Evolutionary conservation across 2,329 filamentous ascomycete species (phyloP), one percentile per base, ranked within the genome.

Genomic region (Bipolaris oryzae): DNA sequence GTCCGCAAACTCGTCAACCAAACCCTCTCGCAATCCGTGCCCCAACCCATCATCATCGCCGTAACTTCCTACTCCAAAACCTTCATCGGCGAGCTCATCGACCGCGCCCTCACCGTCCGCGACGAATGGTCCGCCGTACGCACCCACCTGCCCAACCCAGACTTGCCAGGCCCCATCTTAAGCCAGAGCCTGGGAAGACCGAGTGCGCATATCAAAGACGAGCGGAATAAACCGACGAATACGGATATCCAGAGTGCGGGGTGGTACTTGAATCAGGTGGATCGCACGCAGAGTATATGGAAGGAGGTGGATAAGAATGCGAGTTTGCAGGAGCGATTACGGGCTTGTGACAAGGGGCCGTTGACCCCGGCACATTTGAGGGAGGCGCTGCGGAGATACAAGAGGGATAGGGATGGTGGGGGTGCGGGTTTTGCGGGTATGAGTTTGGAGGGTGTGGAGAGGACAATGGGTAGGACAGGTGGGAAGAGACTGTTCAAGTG

Each of bases 1-100:
- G 87, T 92, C 55, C 85, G 89, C 70, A 83, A 87, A 83, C 85
- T 93, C 58, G 88, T 92, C 71, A 94, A 93, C 69, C 89, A 90
- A 56, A 91, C 90, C 1, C 87, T 92, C 7, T 91, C 89, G 0
- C 90, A 93, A 72, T 92, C 89, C 1, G 90, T 91, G 0, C 89
- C 89, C 0, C 82, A 85, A 18, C 89, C 85, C 65, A 88, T 92
- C 47, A 87, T 90, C 59, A 86, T 89, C 20, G 88, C 89, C n/a
- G 88, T 93, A 69, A 88, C 87, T 46, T 86, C 88, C 0, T 89
- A 91, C 18, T 87, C 88, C 45, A 94, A 94, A 76, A 82, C 91
- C 58, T 92, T 91, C 72, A 84, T 90, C 3, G 90, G 89, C 50
- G 88, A 92, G 60, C 81, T 94, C 45, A 88, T 93, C 60, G 89